Conservation (phyloP, 208 protist species). For the Acanthamoeba lenticulata region DNA sequence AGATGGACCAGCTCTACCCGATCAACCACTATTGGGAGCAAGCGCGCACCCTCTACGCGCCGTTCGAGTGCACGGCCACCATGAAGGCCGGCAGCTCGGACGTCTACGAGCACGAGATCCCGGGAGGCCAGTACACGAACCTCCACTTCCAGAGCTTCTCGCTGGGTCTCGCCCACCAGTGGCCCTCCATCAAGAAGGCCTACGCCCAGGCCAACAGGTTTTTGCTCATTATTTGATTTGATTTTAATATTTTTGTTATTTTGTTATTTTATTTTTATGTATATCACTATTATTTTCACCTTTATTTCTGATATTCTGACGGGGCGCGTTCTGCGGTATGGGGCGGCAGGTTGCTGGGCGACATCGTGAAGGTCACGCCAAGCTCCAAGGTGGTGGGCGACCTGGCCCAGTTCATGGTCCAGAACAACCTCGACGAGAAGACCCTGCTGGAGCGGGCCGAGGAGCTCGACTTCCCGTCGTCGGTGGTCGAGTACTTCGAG, state of each 20-base stretch:
- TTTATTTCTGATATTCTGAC: too few species aligned
- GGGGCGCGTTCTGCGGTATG: not conserved
- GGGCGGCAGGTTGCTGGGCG: conserved; percentile 73
- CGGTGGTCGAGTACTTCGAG: conserved; percentile 86
- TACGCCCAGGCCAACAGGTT: conserved; percentile 78
- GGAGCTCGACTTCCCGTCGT: conserved; percentile 84
- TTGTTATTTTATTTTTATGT: too few species aligned
- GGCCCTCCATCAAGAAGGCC: conserved; percentile 81
- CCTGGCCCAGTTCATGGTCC: conserved; percentile 91
- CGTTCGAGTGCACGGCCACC: conserved; percentile 82
- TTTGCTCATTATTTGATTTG: not conserved
- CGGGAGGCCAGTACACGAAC: conserved; percentile 90
- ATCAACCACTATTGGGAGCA: conserved; percentile 79
- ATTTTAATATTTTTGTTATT: not conserved
- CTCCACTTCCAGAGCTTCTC: conserved; percentile 88
- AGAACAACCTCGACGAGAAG: conserved; percentile 81
- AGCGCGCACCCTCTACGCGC: conserved; percentile 82
- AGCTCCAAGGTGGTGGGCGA: conserved; percentile 91
- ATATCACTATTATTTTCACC: too few species aligned
- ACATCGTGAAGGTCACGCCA: conserved; percentile 88
- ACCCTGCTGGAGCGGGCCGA: conserved; percentile 77
- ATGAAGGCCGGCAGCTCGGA: conserved; percentile 79
- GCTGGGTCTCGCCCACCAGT: conserved; percentile 77
- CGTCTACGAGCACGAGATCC: conserved; percentile 88
- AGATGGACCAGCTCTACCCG: conserved; percentile 70